Base-by-base conservation (phyloP, 371 early-diverging fungal genomes). In the Gilbertella persicaria region DNA sequence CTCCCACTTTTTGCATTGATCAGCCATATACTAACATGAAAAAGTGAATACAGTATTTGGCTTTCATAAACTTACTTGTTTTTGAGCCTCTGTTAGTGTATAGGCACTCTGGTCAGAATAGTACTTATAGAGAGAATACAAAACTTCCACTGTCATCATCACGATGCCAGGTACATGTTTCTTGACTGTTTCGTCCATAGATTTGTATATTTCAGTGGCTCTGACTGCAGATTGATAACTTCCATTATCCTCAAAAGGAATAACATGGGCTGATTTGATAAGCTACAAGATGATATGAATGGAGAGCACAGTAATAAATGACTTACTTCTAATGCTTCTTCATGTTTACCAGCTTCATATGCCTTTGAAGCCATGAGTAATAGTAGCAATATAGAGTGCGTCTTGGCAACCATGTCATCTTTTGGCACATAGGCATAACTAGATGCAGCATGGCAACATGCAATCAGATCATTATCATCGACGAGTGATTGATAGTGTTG, bases 71-170 rank as follows among this genome's bases (percentile, higher is more conserved):
- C 23, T 40, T 30, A 51, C 40, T 30, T 17, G n/a, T 28, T 20
- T 29, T 13, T 41, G 28, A 6, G 8, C 33, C 10, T 28, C 24
- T 17, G 9, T 48, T 47, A 6, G 26, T 21, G 36, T 59, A 68
- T 54, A 19, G 33, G 28, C 28, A 58, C 62, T 45, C 5, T 4
- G 44, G 5, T 37, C 21, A 16, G 38, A 35, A 47, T 33, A 24
- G 17, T 43, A 41, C 16, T 17, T 24, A 14, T 13, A 46, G 14
- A 43, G 60, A 39, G 72, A 64, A 33, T 73, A 67, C 26, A 90
- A 48, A 43, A 75, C 72, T 24, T 78, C 79, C 85, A 86, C 85
- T 5, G 86, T 76, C 40, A 74, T 63, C 14, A 85, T 55, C 13
- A 92, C 59, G 16, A 90, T 67, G 14, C 83, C 75, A 38, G 35